Percentiles rank a stretch among this genome's conserved stretches.
phyloP scores from a whole-genome alignment of 805 yeast species.

The Kodamaea sagamina region DNA sequence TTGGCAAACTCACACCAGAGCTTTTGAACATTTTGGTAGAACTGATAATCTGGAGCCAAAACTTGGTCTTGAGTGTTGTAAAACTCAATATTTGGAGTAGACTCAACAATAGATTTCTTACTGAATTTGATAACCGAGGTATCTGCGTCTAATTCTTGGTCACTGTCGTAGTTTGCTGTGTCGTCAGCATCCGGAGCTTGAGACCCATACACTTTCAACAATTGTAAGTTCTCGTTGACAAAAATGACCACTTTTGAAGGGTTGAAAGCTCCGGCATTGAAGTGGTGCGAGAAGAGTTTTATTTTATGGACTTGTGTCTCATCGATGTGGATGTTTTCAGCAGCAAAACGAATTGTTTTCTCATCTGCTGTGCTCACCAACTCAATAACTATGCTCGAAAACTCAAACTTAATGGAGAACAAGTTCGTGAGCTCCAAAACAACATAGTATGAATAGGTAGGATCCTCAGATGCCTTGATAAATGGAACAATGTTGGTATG shows the following conservation, averaged over 20 bases:
- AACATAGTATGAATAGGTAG: constrained; percentile 31
- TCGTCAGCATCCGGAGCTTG: constrained; percentile 2
- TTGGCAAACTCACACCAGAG: constrained; percentile 30
- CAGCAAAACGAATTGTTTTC: constrained; percentile 13
- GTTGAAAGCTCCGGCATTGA: constrained; percentile 38
- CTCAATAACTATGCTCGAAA: constrained; percentile 23
- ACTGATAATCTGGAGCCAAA: constrained; percentile 5
- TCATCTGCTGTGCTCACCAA: constrained; percentile 19
- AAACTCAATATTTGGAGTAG: background rate
- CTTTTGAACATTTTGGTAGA: constrained; percentile 22
- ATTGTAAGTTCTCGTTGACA: constrained; percentile 21
- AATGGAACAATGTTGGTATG: constrained; percentile 35
- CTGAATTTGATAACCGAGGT: constrained; percentile 13
- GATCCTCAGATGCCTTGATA: constrained; percentile 31
- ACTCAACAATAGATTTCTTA: background rate
- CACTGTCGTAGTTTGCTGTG: constrained; percentile 1
- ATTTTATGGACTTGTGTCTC: constrained; percentile 16
- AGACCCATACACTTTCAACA: constrained; percentile 18
- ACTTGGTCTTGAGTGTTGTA: constrained; percentile 1
- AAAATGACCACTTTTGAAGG: constrained; percentile 20
- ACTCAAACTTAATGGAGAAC: constrained; percentile 25
- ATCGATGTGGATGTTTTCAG: constrained; percentile 11
- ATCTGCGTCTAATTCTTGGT: constrained; percentile 7
- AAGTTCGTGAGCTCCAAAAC: constrained; percentile 34
- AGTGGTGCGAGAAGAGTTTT: constrained; percentile 24